Evolutionary conservation across 2,329 filamentous ascomycete species (phyloP).

Genomic region (Clonostachys chloroleuca): DNA sequence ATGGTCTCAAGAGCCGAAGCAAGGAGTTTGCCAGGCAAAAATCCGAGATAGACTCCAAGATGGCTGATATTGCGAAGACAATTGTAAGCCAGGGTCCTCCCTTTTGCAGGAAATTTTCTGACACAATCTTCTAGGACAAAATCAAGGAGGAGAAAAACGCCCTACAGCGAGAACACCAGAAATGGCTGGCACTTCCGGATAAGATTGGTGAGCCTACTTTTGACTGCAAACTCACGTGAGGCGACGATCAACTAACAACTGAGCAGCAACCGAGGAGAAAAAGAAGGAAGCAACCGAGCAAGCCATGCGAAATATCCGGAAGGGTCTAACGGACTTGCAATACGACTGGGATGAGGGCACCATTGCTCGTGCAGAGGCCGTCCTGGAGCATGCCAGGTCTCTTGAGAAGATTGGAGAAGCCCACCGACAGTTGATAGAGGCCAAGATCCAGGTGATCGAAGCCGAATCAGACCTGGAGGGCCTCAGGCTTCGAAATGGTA

Average conservation of each 20-base stretch:
- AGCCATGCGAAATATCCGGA: constrained; percentile 21
- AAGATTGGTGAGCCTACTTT: constrained; percentile 56
- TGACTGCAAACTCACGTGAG: neutral
- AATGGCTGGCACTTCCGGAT: constrained; percentile 63
- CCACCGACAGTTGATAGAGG: constrained; percentile 63
- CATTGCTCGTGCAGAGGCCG: constrained; percentile 50
- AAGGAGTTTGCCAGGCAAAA: constrained; percentile 29
- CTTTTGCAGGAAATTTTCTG: neutral
- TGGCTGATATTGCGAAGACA: constrained; percentile 28
- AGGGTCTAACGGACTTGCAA: constrained; percentile 41
- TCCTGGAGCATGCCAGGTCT: constrained; percentile 49
- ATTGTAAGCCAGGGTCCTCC: constrained; percentile 21
- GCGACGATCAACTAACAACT: constrained; percentile 1
- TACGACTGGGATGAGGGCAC: constrained; percentile 50
- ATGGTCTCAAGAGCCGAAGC: constrained; percentile 23
- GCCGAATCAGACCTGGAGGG: constrained; percentile 73
- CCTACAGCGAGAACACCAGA: constrained; percentile 61
- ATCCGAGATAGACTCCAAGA: constrained; percentile 34
- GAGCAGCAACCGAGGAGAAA: constrained; percentile 27
- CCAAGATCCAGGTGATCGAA: constrained; percentile 69
- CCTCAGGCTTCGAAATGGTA: constrained; percentile 60
- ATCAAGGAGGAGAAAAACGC: constrained; percentile 60
- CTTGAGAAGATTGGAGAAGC: constrained; percentile 59
- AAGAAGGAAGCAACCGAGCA: constrained; percentile 20
- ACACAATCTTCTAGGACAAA: neutral